These are phyloP conservation scores for Aspergillus flavus DNA, from an alignment of 2,329 filamentous ascomycete genomes.

Conservation along the genomic window DNA sequence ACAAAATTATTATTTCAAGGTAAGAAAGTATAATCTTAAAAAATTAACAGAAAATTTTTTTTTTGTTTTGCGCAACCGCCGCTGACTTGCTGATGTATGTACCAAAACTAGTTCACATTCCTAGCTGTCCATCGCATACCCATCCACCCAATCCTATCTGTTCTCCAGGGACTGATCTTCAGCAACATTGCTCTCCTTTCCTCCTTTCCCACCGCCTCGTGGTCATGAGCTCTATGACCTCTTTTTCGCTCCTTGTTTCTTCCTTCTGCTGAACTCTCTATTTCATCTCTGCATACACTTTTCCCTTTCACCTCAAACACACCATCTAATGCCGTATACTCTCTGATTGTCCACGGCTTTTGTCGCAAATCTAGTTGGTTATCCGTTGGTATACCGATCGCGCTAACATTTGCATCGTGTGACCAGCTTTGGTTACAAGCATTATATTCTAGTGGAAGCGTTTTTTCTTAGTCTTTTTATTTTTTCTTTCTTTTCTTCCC, in stretches of 20 bases:
- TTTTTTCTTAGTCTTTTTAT: neutral
- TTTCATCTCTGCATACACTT: neutral
- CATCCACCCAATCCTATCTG: conserved; percentile 19
- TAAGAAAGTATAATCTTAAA: conserved; percentile 1
- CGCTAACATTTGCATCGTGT: neutral
- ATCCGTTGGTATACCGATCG: neutral
- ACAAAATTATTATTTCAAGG: conserved; percentile 3
- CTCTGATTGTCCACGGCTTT: neutral
- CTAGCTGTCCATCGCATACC: conserved; percentile 21
- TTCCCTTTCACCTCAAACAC: neutral
- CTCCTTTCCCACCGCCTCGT: conserved; percentile 20
- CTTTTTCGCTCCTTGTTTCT: conserved; percentile 17
- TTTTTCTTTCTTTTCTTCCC: neutral
- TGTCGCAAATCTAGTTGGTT: neutral
- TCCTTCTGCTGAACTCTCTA: conserved; percentile 10
- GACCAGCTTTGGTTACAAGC: neutral
- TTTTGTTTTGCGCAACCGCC: conserved; percentile 5
- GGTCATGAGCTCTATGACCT: conserved; percentile 22
- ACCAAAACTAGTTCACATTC: conserved; percentile 24
- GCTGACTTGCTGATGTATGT: conserved; percentile 12
- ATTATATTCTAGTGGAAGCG: neutral
- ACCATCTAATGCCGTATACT: neutral
- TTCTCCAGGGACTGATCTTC: conserved; percentile 16
- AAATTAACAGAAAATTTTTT: neutral
- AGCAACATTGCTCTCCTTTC: conserved; percentile 16